Evolutionary conservation across 768 basidiomycete genomes (phyloP).

Genomic region (Mycena epipterygia): DNA sequence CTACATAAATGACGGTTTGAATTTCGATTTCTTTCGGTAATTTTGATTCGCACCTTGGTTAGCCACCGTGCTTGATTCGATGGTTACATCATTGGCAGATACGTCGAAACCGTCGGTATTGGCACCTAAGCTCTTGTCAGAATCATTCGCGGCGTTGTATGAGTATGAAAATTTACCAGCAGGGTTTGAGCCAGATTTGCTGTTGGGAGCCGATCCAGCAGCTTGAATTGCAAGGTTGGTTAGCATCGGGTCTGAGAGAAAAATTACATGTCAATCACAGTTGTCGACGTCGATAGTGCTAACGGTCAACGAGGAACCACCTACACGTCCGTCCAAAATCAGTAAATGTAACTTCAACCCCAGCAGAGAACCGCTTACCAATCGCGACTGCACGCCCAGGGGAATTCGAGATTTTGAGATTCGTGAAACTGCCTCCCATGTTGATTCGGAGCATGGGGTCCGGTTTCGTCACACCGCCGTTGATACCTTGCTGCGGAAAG

Average conservation of each 20-base stretch:
- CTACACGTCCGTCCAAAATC: too few species aligned
- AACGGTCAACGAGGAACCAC: conserved; percentile 35
- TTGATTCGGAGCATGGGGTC: conserved; percentile 40
- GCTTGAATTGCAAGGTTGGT: conserved; percentile 23
- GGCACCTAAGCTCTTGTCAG: conserved; percentile 10
- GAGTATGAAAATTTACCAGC: background rate
- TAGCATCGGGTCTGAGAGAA: background rate
- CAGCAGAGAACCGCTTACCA: too few species aligned
- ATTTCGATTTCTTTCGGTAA: too few species aligned
- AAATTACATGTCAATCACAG: conserved; percentile 4
- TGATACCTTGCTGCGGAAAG: conserved; percentile 28
- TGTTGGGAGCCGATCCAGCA: conserved; percentile 35
- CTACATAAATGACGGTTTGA: background rate
- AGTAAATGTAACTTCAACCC: too few species aligned
- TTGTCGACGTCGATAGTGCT: conserved; percentile 36
- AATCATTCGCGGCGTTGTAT: background rate
- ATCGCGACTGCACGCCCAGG: conserved; percentile 33
- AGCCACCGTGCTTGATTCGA: conserved; percentile 28
- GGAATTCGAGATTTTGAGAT: conserved; percentile 34
- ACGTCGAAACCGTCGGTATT: conserved; percentile 44
- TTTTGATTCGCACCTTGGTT: conserved; percentile 36
- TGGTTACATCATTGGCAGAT: conserved; percentile 34
- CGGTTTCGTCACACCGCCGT: conserved; percentile 32
- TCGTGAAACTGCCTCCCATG: conserved; percentile 37
- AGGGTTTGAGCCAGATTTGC: conserved; percentile 30